phyloP scores from a whole-genome alignment of 805 yeast genomes.

The Peterozyma xylosa region DNA sequence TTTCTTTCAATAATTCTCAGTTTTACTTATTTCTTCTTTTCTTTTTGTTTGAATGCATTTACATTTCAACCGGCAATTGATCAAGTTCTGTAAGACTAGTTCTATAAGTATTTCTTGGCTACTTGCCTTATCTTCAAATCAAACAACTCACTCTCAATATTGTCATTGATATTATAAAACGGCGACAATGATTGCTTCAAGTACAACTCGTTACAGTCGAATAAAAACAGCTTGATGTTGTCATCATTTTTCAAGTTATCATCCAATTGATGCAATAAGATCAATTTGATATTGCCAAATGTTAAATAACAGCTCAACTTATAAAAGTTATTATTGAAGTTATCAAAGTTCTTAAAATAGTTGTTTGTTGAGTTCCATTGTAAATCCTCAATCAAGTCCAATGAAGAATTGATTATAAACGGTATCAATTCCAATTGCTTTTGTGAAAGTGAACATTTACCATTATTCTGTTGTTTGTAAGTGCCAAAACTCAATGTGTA shows the following conservation, averaged over 20 bases:
- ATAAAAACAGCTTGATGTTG: slow-evolving; percentile 72
- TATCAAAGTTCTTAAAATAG: slow-evolving; percentile 74
- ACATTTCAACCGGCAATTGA: no score
- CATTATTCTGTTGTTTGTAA: slow-evolving; percentile 59
- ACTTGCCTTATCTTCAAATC: slow-evolving; percentile 64
- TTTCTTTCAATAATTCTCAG: no score
- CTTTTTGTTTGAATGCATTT: no score
- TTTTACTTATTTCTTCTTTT: no score
- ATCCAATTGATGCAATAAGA: slow-evolving; percentile 60
- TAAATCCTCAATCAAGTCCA: slow-evolving; percentile 85
- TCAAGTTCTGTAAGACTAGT: no score
- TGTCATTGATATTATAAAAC: slow-evolving; percentile 70
- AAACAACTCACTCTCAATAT: slow-evolving; percentile 66
- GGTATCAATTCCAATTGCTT: slow-evolving; percentile 78
- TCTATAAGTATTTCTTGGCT: slow-evolving; percentile 68
- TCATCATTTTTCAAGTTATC: slow-evolving; percentile 67
- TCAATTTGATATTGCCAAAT: slow-evolving; percentile 77
- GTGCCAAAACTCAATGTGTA: slow-evolving; percentile 86
- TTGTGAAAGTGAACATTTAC: slow-evolving; percentile 53
- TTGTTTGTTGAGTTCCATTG: slow-evolving; percentile 70
- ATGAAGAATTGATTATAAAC: slow-evolving; percentile 78
- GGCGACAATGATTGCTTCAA: slow-evolving; percentile 83
- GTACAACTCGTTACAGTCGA: slow-evolving; percentile 81
- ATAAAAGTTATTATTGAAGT: slow-evolving; percentile 60
- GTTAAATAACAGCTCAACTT: slow-evolving; percentile 80